These are phyloP conservation scores for Suillus placidus DNA, from an alignment of 768 basidiomycete species.

Conservation along the genomic window DNA sequence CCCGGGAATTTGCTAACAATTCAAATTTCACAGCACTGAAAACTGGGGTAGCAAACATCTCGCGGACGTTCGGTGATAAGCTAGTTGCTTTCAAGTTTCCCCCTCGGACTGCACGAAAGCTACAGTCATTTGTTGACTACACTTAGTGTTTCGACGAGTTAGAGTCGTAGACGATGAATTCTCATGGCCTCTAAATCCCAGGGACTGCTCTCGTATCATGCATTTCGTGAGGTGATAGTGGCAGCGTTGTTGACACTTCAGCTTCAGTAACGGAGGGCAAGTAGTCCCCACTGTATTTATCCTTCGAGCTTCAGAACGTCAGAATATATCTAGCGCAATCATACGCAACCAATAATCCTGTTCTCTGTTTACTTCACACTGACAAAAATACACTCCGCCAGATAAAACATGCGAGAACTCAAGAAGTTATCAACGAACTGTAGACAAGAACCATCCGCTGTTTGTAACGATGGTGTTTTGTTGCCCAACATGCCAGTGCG, in stretches of 20 bases:
- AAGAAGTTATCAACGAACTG: neutral
- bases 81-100: slow-evolving; percentile 79
- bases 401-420: neutral
- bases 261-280: neutral
- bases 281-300: neutral
- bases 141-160: slow-evolving; percentile 31
- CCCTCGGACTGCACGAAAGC: slow-evolving; percentile 61
- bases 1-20: neutral
- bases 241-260: neutral
- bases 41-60: slow-evolving; percentile 65
- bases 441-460: neutral
- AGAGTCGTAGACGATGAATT: neutral
- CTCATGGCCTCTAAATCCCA: neutral
- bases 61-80: slow-evolving; percentile 74
- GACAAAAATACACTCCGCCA: neutral
- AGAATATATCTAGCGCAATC: neutral
- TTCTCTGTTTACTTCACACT: neutral
- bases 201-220: neutral
- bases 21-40: slow-evolving; percentile 52
- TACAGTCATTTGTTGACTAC: slow-evolving; percentile 76
- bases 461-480: neutral
- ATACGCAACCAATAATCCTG: neutral
- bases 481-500: neutral
- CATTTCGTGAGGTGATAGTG: neutral
- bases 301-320: neutral